Percentiles rank a stretch among this genome's conserved stretches.
These are phyloP conservation scores for Hypoxylon subgilvum DNA, from an alignment of 495 filamentous ascomycete species.

Conservation along the genomic window DNA sequence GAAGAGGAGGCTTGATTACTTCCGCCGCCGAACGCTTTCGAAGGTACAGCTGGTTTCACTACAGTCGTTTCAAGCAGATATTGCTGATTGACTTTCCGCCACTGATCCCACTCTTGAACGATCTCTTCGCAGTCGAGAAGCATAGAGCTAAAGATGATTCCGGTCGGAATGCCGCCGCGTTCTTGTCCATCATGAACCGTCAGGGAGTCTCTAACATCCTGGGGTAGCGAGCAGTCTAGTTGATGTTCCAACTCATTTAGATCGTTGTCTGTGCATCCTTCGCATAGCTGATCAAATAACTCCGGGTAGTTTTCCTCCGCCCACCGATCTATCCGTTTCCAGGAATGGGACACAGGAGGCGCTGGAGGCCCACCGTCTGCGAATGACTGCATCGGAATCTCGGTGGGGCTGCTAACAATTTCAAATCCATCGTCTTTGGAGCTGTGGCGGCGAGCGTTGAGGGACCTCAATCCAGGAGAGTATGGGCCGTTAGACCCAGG, in stretches of 20 bases:
- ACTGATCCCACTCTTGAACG: slow-evolving; percentile 96
- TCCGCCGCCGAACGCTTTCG: slow-evolving; percentile 73
- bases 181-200: slow-evolving; percentile 95
- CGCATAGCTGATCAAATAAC: slow-evolving; percentile 88
- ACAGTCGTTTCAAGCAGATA: slow-evolving; percentile 68
- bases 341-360: slow-evolving; percentile 85
- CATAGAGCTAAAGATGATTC: slow-evolving; percentile 93
- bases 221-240: slow-evolving; percentile 89
- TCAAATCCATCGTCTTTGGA: slow-evolving; percentile 68
- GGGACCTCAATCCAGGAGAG: slow-evolving; percentile 86
- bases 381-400: slow-evolving; percentile 98
- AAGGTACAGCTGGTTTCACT: slow-evolving; percentile 61
- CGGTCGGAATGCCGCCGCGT: slow-evolving; percentile 86
- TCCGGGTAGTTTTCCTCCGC: slow-evolving; percentile 93
- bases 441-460: slow-evolving; percentile 62
- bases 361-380: slow-evolving; percentile 87
- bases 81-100: slow-evolving; percentile 89
- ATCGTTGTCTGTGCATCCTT: slow-evolving; percentile 90
- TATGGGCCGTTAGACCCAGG: slow-evolving; percentile 74
- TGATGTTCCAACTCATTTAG: slow-evolving; percentile 97
- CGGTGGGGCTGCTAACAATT: slow-evolving; percentile 68
- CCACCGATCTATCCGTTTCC: slow-evolving; percentile 93
- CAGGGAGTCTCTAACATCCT: slow-evolving; percentile 92
- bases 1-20: slow-evolving; percentile 58
- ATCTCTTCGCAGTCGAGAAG: slow-evolving; percentile 98